phyloP scores from a whole-genome alignment of 371 early-diverging fungal species.

The Apophysomyces elegans region DNA sequence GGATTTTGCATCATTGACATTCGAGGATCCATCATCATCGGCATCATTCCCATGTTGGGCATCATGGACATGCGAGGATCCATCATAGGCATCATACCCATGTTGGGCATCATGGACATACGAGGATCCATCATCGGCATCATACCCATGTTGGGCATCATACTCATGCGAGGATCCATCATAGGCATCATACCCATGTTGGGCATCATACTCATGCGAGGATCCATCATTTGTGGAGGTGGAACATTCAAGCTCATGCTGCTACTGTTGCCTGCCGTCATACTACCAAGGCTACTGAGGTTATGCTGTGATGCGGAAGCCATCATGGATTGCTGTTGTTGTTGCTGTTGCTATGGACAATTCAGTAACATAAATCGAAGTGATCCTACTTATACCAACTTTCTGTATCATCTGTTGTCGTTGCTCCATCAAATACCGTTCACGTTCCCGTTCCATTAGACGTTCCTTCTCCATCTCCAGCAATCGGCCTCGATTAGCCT shows the following conservation, averaged over 20 bases:
- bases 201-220: conserved; percentile 37
- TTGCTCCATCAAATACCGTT: conserved; percentile 28
- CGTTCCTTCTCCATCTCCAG: conserved; percentile 31
- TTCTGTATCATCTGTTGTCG: conserved; percentile 42
- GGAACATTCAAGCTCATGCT: background rate
- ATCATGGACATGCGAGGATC: conserved; percentile 41
- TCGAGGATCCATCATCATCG: conserved; percentile 44
- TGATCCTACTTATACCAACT: conserved; percentile 11
- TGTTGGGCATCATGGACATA: conserved; percentile 16
- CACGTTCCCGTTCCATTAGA: conserved; percentile 42
- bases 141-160: conserved; percentile 20
- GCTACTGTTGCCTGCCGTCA: background rate
- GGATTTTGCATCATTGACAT: conserved; percentile 30
- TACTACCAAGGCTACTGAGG: background rate
- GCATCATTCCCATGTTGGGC: conserved; percentile 19
- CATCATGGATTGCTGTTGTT: conserved; percentile 22
- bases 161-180: conserved; percentile 42
- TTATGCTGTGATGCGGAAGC: conserved; percentile 19
- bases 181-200: conserved; percentile 33
- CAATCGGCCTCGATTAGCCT: conserved; percentile 16
- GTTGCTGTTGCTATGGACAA: background rate
- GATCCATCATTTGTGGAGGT: conserved; percentile 33
- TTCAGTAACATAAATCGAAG: background rate
- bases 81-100: conserved; percentile 40
- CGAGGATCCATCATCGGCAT: conserved; percentile 24